These are phyloP conservation scores for Senna tora DNA, from an alignment of 306 rosid species.

Conservation along the genomic window DNA sequence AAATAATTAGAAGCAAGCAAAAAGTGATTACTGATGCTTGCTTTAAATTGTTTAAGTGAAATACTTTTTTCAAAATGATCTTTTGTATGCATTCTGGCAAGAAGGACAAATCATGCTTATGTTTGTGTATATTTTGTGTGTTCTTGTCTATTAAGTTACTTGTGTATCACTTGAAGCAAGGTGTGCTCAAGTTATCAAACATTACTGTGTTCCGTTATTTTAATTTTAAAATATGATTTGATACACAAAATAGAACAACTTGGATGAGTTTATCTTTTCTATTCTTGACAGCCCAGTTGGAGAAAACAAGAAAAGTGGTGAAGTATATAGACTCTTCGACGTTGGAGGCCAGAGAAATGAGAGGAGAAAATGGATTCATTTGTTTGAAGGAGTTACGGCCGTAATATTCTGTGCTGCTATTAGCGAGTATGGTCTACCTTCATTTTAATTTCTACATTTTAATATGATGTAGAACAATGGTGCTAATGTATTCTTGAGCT, in stretches of 20 bases:
- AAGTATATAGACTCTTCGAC: constrained; percentile 92
- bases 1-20: neutral
- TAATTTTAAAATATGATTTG: neutral
- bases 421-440: constrained; percentile 76
- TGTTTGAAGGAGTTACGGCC: constrained; percentile 96
- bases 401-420: constrained; percentile 95
- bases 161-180: neutral
- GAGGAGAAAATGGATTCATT: constrained; percentile 99
- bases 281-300: constrained; percentile 88
- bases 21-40: constrained; percentile 2
- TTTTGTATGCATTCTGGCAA: constrained; percentile 11
- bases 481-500: constrained; percentile 18
- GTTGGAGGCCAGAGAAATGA: constrained; percentile 99
- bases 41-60: neutral
- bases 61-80: constrained; percentile 1
- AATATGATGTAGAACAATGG: constrained; percentile 25
- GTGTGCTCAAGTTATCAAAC: neutral
- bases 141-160: neutral
- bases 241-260: neutral
- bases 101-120: constrained; percentile 3
- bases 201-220: neutral
- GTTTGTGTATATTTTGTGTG: neutral
- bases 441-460: constrained; percentile 21
- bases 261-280: constrained; percentile 30
- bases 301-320: constrained; percentile 93